Conservation (phyloP, 441 rosid genomes). For the Metrosideros polymorpha region DNA sequence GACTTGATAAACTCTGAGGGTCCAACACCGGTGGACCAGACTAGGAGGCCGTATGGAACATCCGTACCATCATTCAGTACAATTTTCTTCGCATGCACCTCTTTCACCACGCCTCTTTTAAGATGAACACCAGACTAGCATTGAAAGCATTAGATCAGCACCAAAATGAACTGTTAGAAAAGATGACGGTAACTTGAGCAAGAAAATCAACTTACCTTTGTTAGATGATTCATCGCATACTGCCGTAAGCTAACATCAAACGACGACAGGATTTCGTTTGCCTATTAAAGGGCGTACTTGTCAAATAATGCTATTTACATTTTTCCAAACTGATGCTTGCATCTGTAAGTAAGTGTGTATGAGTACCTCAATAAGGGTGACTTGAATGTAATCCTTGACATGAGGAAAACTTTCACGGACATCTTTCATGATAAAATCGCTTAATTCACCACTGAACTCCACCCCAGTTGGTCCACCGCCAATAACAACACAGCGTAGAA, state of each 20-base stretch:
- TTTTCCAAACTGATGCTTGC: neutral
- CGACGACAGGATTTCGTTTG: slow-evolving; percentile 83
- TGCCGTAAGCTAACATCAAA: slow-evolving; percentile 70
- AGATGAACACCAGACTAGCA: slow-evolving; percentile 67
- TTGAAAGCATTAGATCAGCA: neutral
- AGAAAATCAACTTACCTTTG: slow-evolving; percentile 33
- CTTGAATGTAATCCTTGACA: slow-evolving; percentile 62
- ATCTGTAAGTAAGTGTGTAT: neutral
- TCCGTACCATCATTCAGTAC: slow-evolving; percentile 70
- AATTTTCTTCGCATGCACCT: slow-evolving; percentile 63
- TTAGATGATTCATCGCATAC: slow-evolving; percentile 73
- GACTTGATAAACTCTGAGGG: slow-evolving; percentile 74
- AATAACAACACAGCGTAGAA: slow-evolving; percentile 76
- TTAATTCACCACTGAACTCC: slow-evolving; percentile 91
- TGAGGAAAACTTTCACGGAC: slow-evolving; percentile 59
- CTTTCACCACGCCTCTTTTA: slow-evolving; percentile 75
- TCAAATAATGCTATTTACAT: neutral
- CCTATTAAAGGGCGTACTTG: slow-evolving; percentile 23
- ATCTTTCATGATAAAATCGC: slow-evolving; percentile 90
- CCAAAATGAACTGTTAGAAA: neutral
- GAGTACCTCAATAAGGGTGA: slow-evolving; percentile 82
- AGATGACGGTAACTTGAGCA: neutral
- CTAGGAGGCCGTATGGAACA: slow-evolving; percentile 80
- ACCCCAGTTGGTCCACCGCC: slow-evolving; percentile 98
- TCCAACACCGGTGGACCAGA: slow-evolving; percentile 97